phyloP scores from a whole-genome alignment of 345 rosid genomes.

The Lumnitzera racemosa region DNA sequence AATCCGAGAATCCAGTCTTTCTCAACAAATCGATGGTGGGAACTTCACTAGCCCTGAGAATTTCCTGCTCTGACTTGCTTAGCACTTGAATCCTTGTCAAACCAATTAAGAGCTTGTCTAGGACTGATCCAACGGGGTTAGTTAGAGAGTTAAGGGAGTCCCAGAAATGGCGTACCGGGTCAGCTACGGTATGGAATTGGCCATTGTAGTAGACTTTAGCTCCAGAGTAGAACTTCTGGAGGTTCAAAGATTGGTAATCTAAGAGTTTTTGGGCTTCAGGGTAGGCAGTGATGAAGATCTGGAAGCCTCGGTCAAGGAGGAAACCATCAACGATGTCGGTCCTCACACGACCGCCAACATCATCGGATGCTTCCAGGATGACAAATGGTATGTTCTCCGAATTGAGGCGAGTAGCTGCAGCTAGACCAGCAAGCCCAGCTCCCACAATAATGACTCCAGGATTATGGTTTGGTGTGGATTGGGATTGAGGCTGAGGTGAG shows the following conservation, averaged over 20 bases:
- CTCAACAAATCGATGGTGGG: conserved; percentile 42
- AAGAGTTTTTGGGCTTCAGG: conserved; percentile 84
- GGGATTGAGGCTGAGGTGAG: conserved; percentile 13
- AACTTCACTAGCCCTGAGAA: conserved; percentile 40
- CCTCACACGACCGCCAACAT: conserved; percentile 82
- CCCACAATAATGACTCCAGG: conserved; percentile 62
- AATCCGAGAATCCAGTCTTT: conserved; percentile 60
- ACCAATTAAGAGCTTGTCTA: conserved; percentile 72
- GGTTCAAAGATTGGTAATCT: conserved; percentile 43
- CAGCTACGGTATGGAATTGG: conserved; percentile 73
- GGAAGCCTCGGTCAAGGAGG: conserved; percentile 89
- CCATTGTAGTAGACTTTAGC: conserved; percentile 57
- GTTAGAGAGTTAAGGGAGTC: conserved; percentile 57
- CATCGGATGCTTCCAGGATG: conserved; percentile 75
- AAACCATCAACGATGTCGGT: conserved; percentile 79
- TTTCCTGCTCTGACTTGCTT: conserved; percentile 47
- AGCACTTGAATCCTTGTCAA: conserved; percentile 52
- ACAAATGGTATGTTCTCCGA: conserved; percentile 55
- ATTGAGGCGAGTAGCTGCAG: conserved; percentile 67
- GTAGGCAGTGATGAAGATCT: conserved; percentile 89
- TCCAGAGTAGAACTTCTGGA: conserved; percentile 75
- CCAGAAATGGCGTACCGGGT: conserved; percentile 68
- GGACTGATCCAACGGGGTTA: conserved; percentile 73
- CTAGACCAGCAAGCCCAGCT: conserved; percentile 85
- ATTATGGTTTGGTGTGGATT: conserved; percentile 6